Percentiles rank a stretch among this genome's conserved stretches.
These are phyloP conservation scores for Kuraishia ogatae DNA, from an alignment of 805 yeast species.

Conservation along the genomic window DNA sequence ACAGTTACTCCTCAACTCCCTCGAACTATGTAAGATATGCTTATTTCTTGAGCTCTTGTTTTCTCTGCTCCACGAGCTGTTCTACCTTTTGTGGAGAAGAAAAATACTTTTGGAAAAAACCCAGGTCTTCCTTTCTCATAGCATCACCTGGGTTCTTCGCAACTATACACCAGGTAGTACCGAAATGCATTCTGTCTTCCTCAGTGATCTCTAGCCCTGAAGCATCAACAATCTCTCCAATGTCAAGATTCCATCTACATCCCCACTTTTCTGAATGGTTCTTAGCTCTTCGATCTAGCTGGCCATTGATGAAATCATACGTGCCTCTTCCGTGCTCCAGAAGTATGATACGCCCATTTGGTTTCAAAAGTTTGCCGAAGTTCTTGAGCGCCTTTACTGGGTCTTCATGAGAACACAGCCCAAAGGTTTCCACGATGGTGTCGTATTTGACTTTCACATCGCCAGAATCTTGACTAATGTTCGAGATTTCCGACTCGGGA, in stretches of 20 bases:
- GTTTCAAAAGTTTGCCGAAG: constrained; percentile 65
- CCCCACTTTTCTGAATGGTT: constrained; percentile 89
- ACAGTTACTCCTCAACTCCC: background rate
- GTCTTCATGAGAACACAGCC: constrained; percentile 91
- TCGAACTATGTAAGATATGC: too few species aligned
- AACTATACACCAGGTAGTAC: constrained; percentile 84
- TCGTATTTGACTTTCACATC: constrained; percentile 61
- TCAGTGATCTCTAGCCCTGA: constrained; percentile 79
- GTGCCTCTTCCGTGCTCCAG: constrained; percentile 91
- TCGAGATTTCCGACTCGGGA: constrained; percentile 12
- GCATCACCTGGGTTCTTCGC: constrained; percentile 70
- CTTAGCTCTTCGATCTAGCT: constrained; percentile 76
- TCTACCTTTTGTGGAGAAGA: background rate
- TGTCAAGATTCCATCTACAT: constrained; percentile 94
- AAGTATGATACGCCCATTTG: constrained; percentile 82
- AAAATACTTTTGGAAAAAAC: constrained; percentile 41
- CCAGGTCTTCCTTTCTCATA: constrained; percentile 34
- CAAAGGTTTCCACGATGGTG: constrained; percentile 89
- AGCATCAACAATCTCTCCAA: constrained; percentile 76
- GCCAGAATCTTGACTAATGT: constrained; percentile 1
- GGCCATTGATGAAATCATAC: constrained; percentile 67
- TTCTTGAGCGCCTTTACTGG: constrained; percentile 77
- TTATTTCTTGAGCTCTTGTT: background rate
- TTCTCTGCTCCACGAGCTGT: background rate
- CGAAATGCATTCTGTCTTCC: constrained; percentile 77